phyloP scores from a whole-genome alignment of 208 protist genomes.

The Leishmania braziliensis region DNA sequence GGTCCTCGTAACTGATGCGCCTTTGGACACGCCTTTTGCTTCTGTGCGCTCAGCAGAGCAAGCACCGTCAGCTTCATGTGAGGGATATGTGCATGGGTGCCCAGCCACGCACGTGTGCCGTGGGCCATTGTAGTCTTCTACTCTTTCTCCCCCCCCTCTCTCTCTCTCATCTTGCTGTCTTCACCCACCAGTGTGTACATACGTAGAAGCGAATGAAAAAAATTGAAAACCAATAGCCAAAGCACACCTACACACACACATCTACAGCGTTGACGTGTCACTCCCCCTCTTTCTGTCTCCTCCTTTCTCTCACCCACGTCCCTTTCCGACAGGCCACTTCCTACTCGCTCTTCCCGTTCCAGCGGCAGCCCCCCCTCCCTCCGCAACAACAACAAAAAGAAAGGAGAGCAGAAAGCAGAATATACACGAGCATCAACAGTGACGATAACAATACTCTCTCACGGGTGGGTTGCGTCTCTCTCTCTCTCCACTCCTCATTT shows the following conservation, averaged over 20 bases:
- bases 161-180: neutral
- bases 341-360: neutral
- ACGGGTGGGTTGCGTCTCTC: neutral
- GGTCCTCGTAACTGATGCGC: neutral
- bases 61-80: neutral
- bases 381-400: neutral
- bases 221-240: neutral
- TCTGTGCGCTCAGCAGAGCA: neutral
- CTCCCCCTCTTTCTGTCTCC: conserved; percentile 1
- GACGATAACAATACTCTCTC: neutral
- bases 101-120: neutral
- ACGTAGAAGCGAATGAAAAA: neutral
- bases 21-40: neutral
- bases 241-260: neutral
- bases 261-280: neutral
- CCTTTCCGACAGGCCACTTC: neutral
- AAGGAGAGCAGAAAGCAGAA: neutral
- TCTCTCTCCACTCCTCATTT: conserved; percentile 1
- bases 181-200: neutral
- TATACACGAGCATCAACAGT: neutral
- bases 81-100: neutral
- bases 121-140: neutral
- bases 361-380: neutral
- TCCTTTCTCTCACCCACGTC: neutral
- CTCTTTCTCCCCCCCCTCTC: too few relatives aligned